phyloP scores from a whole-genome alignment of 2,329 filamentous ascomycete genomes.

The Pseudomassariella vexata region DNA sequence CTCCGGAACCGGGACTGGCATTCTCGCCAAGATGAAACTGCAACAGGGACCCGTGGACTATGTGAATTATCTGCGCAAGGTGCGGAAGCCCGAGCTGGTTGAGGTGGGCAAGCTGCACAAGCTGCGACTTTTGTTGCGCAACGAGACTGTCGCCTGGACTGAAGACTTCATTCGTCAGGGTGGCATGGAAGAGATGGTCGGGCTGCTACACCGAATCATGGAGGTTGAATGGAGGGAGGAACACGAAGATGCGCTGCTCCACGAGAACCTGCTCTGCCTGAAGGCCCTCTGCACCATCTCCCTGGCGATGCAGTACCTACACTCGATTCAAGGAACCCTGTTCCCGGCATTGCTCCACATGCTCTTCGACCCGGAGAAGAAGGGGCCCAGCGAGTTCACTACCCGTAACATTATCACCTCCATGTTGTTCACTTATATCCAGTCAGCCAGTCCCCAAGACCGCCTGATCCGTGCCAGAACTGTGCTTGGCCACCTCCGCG shows the following conservation, averaged over 20 bases:
- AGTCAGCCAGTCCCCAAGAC: constrained; percentile 56
- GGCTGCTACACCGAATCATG: constrained; percentile 84
- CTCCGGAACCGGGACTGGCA: constrained; percentile 43
- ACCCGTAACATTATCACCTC: constrained; percentile 88
- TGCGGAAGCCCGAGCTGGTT: constrained; percentile 73
- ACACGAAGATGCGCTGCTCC: constrained; percentile 87
- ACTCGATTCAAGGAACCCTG: constrained; percentile 70
- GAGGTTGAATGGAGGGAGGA: constrained; percentile 97
- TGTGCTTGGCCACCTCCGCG: constrained; percentile 75
- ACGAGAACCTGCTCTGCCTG: constrained; percentile 86
- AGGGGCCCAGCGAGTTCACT: constrained; percentile 93
- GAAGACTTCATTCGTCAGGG: constrained; percentile 84
- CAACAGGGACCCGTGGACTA: constrained; percentile 76
- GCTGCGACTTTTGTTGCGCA: constrained; percentile 78
- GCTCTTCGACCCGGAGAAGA: constrained; percentile 97
- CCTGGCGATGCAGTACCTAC: constrained; percentile 74
- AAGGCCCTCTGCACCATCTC: constrained; percentile 94
- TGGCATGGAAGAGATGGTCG: constrained; percentile 88
- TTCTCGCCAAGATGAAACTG: constrained; percentile 66
- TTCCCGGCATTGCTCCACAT: constrained; percentile 83
- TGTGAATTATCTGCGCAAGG: constrained; percentile 76
- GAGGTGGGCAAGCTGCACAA: constrained; percentile 97
- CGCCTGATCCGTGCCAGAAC: constrained; percentile 63
- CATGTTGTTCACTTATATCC: constrained; percentile 82
- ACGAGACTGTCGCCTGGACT: constrained; percentile 94